Conservation (phyloP, 495 filamentous ascomycete genomes). For the Jackrogersella multiformis region DNA sequence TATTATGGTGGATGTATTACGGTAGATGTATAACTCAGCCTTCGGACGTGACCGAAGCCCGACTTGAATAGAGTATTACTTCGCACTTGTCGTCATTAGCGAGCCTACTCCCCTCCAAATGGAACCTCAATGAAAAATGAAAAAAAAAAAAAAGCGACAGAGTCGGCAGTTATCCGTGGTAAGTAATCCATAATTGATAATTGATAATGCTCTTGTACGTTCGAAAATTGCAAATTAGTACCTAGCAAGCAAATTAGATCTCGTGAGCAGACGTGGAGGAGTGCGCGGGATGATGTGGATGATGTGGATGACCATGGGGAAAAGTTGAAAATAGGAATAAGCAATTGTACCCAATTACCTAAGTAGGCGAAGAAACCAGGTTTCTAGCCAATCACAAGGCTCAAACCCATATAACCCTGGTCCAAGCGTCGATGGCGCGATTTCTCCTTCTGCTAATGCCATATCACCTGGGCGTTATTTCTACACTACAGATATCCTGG, state of each 20-base stretch:
- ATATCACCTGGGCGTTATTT: conserved; percentile 27
- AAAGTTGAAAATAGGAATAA: conserved; percentile 11
- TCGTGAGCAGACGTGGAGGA: background rate
- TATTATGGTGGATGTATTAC: background rate
- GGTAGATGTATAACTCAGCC: background rate
- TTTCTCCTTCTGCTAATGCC: conserved; percentile 28
- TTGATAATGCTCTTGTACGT: conserved; percentile 10
- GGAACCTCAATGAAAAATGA: background rate
- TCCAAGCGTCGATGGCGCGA: conserved; percentile 36
- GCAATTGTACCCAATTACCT: conserved; percentile 27
- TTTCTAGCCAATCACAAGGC: conserved; percentile 22
- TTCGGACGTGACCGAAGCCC: conserved; percentile 6
- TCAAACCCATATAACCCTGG: conserved; percentile 6
- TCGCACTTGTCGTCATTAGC: background rate
- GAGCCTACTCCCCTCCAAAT: background rate
- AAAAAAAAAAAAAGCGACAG: no score
- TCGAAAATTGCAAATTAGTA: no score
- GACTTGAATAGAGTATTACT: background rate
- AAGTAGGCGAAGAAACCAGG: conserved; percentile 27
- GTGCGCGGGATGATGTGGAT: background rate
- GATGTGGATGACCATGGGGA: background rate
- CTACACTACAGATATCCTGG: background rate
- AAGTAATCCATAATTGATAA: background rate
- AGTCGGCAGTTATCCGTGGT: conserved; percentile 20
- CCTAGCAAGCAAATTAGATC: conserved; percentile 4